Evolutionary conservation across 805 yeast species (phyloP).

Genomic region (Saccharomycopsis amapae): DNA sequence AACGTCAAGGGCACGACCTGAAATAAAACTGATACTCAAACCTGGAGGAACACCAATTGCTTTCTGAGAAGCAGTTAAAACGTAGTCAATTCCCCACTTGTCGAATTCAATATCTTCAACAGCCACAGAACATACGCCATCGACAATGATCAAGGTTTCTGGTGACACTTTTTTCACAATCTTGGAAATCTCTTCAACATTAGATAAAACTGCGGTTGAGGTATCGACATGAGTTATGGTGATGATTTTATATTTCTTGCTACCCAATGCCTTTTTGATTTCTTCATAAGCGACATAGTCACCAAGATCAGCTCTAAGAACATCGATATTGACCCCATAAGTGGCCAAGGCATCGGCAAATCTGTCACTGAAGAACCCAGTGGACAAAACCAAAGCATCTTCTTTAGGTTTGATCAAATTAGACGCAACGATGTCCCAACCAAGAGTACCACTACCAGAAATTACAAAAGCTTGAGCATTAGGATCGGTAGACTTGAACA

Average conservation of each 20-base stretch:
- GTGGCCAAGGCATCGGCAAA: conserved; percentile 69
- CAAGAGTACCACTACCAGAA: conserved; percentile 89
- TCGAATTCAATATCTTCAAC: conserved; percentile 83
- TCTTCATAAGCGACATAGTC: conserved; percentile 51
- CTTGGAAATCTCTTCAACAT: conserved; percentile 55
- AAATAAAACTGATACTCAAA: conserved; percentile 66
- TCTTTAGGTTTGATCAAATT: conserved; percentile 65
- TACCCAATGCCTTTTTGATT: conserved; percentile 48
- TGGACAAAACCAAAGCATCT: conserved; percentile 58
- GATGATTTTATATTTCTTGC: conserved; percentile 53
- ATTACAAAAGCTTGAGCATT: conserved; percentile 75
- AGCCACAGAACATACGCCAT: conserved; percentile 92
- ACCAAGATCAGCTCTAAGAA: conserved; percentile 67
- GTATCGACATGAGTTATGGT: conserved; percentile 96
- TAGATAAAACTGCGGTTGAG: conserved; percentile 82
- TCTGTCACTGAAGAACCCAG: conserved; percentile 84
- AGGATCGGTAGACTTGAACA: conserved; percentile 63
- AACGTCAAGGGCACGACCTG: conserved; percentile 63
- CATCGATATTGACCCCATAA: conserved; percentile 70
- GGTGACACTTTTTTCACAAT: conserved; percentile 64
- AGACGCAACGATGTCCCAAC: conserved; percentile 87
- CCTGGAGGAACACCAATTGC: conserved; percentile 96
- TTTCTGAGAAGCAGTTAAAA: conserved; percentile 88
- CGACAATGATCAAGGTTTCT: conserved; percentile 76
- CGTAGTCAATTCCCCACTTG: conserved; percentile 84